Base-by-base conservation (phyloP, 1,284 basidiomycete species). In the Macrocystidia cucumis region DNA sequence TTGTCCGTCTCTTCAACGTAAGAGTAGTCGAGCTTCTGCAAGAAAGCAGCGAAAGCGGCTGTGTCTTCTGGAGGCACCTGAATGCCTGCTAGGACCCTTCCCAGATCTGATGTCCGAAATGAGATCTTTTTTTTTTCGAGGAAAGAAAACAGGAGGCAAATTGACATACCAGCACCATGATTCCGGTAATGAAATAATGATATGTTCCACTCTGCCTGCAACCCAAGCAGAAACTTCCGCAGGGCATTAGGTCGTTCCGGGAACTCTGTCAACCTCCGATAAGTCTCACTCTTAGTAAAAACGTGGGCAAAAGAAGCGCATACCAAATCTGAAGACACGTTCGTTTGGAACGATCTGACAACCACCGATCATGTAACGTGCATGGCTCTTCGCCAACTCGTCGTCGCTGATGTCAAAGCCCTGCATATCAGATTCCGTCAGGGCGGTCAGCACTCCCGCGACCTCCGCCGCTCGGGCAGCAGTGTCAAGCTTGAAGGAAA, bases 171-270 rank as follows among this genome's bases (percentile, higher is more conserved):
- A 50, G 85, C 91, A 20, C 95, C 95, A 48, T 98, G 93, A 57
- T 97, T 97, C 40, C 95, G 74, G 61, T 98, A 98, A 58, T 98
- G 96, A 67, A 98, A 98, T 42, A 98, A 60, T 1, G 90, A 87
- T 35, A 98, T 90, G 60, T 96, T 98, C 91, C 93, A 98, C 9
- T 80, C 83, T 19, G 75, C 69, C 34, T 85, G 83, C 35, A 98
- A 58, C 3, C 84, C 85, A 13, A 79, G 63, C 44, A 97, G 66
- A 67, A 98, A 99, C 48, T 87, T 89, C 30, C 87, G 76, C 39
- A 99, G 64, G 1, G 95, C 95, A 3, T 84, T 87, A 3, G 92
- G 95, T 37, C 95, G 69, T 59, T 99, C 96, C 2, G 96, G 96
- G 57, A 99, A 99, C 54, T 95, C 93, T 93, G 52, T 7, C 37